phyloP scores from a whole-genome alignment of 140 eudicot genomes.

The Cichorium intybus region DNA sequence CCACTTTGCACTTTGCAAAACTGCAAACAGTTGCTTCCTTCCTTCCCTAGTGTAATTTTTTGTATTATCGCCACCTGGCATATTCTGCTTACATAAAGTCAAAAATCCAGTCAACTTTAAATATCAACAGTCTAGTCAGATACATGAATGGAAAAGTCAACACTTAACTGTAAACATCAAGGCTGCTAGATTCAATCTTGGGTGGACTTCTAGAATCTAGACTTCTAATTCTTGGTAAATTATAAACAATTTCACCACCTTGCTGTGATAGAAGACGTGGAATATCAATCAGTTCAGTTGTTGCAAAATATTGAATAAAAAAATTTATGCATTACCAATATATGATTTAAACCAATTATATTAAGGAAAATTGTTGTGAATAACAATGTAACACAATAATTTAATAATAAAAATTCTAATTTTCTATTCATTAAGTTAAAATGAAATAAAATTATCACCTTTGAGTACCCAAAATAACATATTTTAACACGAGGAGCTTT shows the following conservation, averaged over 20 bases:
- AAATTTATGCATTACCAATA: background rate
- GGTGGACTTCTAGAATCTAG: slow-evolving; percentile 93
- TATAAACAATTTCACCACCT: slow-evolving; percentile 98
- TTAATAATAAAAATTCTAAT: too few relatives aligned
- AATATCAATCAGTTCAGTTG: slow-evolving; percentile 79
- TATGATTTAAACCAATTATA: background rate
- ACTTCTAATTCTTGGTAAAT: slow-evolving; percentile 77
- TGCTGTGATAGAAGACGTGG: slow-evolving; percentile 93
- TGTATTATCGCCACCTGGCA: slow-evolving; percentile 65
- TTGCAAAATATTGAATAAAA: slow-evolving; percentile 33
- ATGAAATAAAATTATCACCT: slow-evolving; percentile 41
- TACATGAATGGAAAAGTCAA: background rate
- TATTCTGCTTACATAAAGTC: slow-evolving; percentile 53
- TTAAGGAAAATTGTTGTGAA: too few relatives aligned
- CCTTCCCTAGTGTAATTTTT: slow-evolving; percentile 91
- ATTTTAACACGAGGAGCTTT: slow-evolving; percentile 92
- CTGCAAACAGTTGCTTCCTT: slow-evolving; percentile 89
- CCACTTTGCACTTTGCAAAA: slow-evolving; percentile 98
- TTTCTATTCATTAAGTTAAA: too few relatives aligned
- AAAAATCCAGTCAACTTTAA: slow-evolving; percentile 18
- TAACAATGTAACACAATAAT: too few relatives aligned
- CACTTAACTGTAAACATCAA: slow-evolving; percentile 83
- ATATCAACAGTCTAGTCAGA: slow-evolving; percentile 11
- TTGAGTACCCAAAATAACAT: slow-evolving; percentile 95
- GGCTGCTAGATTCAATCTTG: slow-evolving; percentile 76